Evolutionary conservation across 306 rosid genomes (phyloP).

Genomic region (Dryas octopetala): DNA sequence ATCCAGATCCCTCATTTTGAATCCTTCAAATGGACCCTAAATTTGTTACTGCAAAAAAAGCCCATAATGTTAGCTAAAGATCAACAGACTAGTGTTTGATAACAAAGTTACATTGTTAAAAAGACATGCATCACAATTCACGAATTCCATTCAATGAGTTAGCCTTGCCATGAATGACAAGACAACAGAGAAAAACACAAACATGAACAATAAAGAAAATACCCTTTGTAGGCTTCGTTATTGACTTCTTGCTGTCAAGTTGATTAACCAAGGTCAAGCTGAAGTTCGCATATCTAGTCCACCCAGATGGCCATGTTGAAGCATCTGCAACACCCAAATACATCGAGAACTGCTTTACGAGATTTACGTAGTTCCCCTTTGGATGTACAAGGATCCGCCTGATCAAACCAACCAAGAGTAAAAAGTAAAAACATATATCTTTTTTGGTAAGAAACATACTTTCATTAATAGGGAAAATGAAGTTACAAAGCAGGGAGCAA

Average conservation of each 20-base stretch:
- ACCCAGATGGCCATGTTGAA: not conserved
- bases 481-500: too few relatives aligned
- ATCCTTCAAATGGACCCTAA: too few relatives aligned
- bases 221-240: not conserved
- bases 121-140: too few relatives aligned
- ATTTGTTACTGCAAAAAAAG: too few relatives aligned
- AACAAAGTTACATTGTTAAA: too few relatives aligned
- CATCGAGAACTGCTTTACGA: not conserved
- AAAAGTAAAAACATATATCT: too few relatives aligned
- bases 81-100: too few relatives aligned
- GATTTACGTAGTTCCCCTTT: not conserved
- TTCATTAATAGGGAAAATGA: too few relatives aligned
- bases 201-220: not conserved
- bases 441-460: too few relatives aligned
- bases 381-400: not conserved
- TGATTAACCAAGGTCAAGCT: slow-evolving; percentile 3
- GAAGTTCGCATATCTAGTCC: not conserved
- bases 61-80: too few relatives aligned
- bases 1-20: too few relatives aligned
- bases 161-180: not conserved
- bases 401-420: not conserved
- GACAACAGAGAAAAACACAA: not conserved
- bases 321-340: slow-evolving; percentile 1
- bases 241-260: not conserved
- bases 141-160: too few relatives aligned